phyloP scores from a whole-genome alignment of 371 early-diverging fungal genomes.

The Saksenaea oblongispora region DNA sequence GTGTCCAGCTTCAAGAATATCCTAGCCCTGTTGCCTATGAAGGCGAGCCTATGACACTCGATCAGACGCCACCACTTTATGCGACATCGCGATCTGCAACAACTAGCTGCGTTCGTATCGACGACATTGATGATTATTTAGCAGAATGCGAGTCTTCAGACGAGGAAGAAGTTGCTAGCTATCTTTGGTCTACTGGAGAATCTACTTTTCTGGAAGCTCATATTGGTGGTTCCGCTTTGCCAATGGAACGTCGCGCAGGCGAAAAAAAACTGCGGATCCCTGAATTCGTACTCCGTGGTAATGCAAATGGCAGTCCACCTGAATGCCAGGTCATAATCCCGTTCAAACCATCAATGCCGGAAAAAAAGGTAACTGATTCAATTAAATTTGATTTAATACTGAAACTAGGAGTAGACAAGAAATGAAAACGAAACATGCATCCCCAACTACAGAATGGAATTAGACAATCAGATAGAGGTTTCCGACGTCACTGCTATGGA shows the following conservation, averaged over 20 bases:
- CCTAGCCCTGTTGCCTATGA: neutral
- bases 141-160: neutral
- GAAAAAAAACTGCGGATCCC: constrained; percentile 35
- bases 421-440: neutral
- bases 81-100: neutral
- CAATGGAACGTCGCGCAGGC: constrained; percentile 33
- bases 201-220: neutral
- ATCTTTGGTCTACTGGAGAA: neutral
- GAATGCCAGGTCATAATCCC: neutral
- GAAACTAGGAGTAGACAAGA: neutral
- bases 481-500: neutral
- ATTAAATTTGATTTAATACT: neutral
- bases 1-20: neutral
- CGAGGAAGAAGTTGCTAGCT: neutral
- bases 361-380: neutral
- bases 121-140: neutral
- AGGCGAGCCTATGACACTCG: neutral
- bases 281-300: constrained; percentile 25
- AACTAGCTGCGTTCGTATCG: neutral
- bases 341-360: neutral
- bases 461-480: neutral
- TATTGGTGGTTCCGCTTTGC: constrained; percentile 28
- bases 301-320: neutral
- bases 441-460: neutral
- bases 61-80: neutral